Percentiles rank a stretch among this genome's conserved stretches.
phyloP scores from a whole-genome alignment of 2,329 filamentous ascomycete species.

The Chaetomium globosum region DNA sequence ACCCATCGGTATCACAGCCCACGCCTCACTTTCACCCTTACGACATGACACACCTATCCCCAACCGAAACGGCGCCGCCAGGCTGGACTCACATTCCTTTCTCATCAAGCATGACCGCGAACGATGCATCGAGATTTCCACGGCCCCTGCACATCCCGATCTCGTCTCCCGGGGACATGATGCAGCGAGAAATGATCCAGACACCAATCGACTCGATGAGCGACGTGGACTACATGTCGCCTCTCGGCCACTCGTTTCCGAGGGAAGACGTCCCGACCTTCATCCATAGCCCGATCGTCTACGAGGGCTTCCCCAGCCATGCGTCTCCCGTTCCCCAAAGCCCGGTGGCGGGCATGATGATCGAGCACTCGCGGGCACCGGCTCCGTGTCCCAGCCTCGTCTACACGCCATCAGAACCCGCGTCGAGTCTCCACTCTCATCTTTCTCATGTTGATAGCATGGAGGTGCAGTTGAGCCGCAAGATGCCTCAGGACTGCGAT shows the following conservation, averaged over 20 bases:
- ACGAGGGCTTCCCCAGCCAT: conserved; percentile 58
- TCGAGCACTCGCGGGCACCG: conserved; percentile 58
- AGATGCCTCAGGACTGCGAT: conserved; percentile 59
- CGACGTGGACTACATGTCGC: conserved; percentile 63
- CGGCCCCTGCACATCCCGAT: conserved; percentile 42
- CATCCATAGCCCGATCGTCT: conserved; percentile 58
- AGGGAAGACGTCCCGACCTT: conserved; percentile 53
- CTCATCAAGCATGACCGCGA: conserved; percentile 46
- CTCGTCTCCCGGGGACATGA: conserved; percentile 49
- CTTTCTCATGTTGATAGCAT: conserved; percentile 53
- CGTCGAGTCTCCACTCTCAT: conserved; percentile 63
- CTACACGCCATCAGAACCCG: conserved; percentile 62
- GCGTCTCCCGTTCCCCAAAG: conserved; percentile 59
- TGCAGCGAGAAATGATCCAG: conserved; percentile 55
- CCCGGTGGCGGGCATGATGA: conserved; percentile 57
- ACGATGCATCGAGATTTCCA: conserved; percentile 49
- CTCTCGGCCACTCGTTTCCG: conserved; percentile 57
- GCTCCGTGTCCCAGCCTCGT: conserved; percentile 64
- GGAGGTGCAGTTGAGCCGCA: conserved; percentile 57
- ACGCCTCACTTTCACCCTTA: conserved; percentile 49
- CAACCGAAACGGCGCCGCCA: conserved; percentile 48
- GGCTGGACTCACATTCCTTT: conserved; percentile 55
- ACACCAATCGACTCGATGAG: conserved; percentile 62
- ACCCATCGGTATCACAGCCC: conserved; percentile 47
- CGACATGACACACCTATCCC: conserved; percentile 57